Evolutionary conservation across 352 stramenopile species (phyloP), one percentile per base, ranked within the genome.

Genomic region (Pythium scleroteichum): DNA sequence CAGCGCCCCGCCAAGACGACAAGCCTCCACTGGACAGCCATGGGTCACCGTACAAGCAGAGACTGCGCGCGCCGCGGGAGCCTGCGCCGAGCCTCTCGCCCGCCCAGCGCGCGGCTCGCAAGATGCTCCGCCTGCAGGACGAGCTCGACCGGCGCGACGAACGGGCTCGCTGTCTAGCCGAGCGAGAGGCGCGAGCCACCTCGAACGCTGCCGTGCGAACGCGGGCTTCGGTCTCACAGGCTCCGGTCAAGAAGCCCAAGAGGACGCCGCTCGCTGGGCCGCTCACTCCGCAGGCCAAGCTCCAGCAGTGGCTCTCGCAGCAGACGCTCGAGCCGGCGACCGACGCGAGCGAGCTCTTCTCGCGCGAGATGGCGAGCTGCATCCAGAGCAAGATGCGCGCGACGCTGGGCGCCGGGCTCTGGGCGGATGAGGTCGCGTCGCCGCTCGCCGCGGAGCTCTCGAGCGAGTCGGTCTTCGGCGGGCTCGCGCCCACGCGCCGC

Each of bases 391-490:
- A 64, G 32, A 78, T 83, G 47, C 27, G 41, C 20, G 45, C 46
- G 1, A 69, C 38, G 10, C 53, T 55, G 8, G 66, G 65, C 24
- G 26, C 48, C 6, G 63, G 74, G 8, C 57, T 86, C 10, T 86
- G 76, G 76, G 38, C 59, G 7, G 75, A 88, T 27, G 56, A 70
- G 2, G 75, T 88, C 1, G 66, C 72, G 9, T 88, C 76, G n/a
- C 32, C 73, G 4, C 68, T 87, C 24, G 79, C 75, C 17, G 64
- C 66, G 1, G 76, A 88, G 32, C 79, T 87, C 64, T 85, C 66
- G 32, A 86, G 76, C 39, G 79, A 86, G 27, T 65, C 69, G 3
- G 69, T 86, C 10, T 82, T 88, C 49, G 76, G 76, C 12, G 79
- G 75, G 17, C 48, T 69, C 23, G 54, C 78, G 4, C 35, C 62